These are phyloP conservation scores for Mucor racemosus DNA, from an alignment of 371 early-diverging fungal genomes.

Conservation along the genomic window DNA sequence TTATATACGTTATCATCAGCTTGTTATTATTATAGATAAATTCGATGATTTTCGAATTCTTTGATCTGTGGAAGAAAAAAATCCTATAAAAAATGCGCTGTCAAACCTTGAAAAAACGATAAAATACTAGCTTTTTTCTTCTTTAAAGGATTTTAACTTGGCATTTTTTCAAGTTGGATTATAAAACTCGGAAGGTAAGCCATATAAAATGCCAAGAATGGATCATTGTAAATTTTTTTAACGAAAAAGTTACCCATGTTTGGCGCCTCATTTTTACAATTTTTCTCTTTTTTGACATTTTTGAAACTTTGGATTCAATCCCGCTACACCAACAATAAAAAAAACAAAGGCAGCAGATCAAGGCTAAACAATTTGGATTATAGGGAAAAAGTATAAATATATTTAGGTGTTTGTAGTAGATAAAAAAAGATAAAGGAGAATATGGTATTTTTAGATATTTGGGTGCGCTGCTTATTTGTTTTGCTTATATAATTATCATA, in stretches of 20 bases:
- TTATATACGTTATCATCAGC: too few relatives aligned
- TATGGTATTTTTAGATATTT: conserved; percentile 6
- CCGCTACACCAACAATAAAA: not conserved
- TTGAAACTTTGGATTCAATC: not conserved
- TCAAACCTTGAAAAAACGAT: not conserved
- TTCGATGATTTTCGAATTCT: not conserved
- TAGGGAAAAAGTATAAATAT: not conserved
- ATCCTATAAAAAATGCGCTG: not conserved
- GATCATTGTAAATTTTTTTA: not conserved
- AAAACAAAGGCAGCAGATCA: not conserved
- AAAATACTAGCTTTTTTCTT: too few relatives aligned
- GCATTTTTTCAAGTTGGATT: not conserved
- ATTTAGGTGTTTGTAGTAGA: not conserved
- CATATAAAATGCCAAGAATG: conserved; percentile 1
- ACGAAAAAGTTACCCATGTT: not conserved
- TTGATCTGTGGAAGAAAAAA: not conserved
- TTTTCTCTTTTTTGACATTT: not conserved
- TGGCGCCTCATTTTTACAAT: not conserved
- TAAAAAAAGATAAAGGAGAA: not conserved
- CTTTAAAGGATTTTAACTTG: not conserved
- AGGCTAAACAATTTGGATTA: not conserved
- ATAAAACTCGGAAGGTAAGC: not conserved
- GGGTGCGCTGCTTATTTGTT: not conserved
- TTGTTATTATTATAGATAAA: not conserved
- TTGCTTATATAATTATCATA: not conserved